Evolutionary conservation across 306 rosid species (phyloP).

Genomic region (Begonia loranthoides): DNA sequence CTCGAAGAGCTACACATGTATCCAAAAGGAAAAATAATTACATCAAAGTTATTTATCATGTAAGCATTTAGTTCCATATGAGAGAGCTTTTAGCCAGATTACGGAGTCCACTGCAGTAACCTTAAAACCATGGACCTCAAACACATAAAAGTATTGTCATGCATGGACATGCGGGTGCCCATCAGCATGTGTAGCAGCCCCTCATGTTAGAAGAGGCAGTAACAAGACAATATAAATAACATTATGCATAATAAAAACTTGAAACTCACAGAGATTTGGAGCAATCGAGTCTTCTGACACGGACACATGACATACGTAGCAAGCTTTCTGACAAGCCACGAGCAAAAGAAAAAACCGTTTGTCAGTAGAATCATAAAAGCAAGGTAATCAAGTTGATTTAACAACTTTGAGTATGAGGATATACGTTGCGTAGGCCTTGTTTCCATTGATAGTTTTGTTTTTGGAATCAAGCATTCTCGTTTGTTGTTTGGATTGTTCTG

Average conservation of each 20-base stretch:
- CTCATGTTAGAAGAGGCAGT: not conserved
- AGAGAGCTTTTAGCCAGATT: too few relatives aligned
- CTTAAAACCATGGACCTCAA: too few relatives aligned
- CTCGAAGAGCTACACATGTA: constrained; percentile 65
- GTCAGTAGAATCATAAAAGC: not conserved
- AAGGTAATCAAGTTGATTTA: constrained; percentile 1
- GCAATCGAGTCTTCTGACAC: constrained; percentile 65
- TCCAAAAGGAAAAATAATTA: constrained; percentile 2
- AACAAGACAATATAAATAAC: constrained; percentile 10
- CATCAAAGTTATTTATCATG: not conserved
- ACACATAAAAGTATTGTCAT: too few relatives aligned
- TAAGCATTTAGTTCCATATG: too few relatives aligned
- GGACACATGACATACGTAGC: constrained; percentile 75
- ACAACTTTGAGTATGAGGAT: too few relatives aligned
- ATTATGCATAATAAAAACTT: not conserved
- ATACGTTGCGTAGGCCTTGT: too few relatives aligned
- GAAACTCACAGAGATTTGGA: constrained; percentile 76
- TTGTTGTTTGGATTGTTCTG: too few relatives aligned
- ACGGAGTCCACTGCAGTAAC: too few relatives aligned
- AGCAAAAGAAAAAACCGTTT: constrained; percentile 1
- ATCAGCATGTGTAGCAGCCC: too few relatives aligned
- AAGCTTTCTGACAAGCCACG: constrained; percentile 62
- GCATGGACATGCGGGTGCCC: too few relatives aligned
- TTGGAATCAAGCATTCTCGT: too few relatives aligned
- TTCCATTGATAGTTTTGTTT: too few relatives aligned